These are phyloP conservation scores for Candida succiphila DNA, from an alignment of 805 yeast species.

Conservation along the genomic window DNA sequence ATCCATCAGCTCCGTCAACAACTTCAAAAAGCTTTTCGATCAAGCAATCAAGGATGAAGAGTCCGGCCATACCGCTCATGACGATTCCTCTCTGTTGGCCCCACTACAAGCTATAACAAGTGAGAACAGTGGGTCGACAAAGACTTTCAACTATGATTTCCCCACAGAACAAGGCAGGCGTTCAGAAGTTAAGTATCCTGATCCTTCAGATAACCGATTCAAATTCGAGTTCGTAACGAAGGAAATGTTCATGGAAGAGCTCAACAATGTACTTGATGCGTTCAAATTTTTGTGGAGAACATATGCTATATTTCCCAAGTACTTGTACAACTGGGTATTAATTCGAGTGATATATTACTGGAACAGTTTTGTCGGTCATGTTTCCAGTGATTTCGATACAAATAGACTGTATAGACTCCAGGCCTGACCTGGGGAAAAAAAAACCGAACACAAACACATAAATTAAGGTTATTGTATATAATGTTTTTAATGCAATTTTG, in stretches of 20 bases:
- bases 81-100: not conserved
- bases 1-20: conserved; percentile 64
- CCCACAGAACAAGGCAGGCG: not conserved
- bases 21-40: conserved; percentile 52
- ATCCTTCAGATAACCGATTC: not conserved
- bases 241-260: conserved; percentile 42
- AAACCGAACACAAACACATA: not conserved
- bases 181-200: conserved; percentile 1
- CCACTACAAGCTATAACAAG: not conserved
- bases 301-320: conserved; percentile 61
- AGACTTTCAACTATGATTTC: not conserved
- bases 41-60: conserved; percentile 18
- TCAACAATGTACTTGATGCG: conserved; percentile 46
- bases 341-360: conserved; percentile 48
- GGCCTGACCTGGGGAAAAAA: conserved; percentile 3
- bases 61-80: conserved; percentile 7
- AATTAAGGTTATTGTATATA: not conserved
- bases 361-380: conserved; percentile 67
- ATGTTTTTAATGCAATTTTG: not conserved
- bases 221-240: conserved; percentile 7
- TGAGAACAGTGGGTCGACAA: not conserved
- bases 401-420: conserved; percentile 19
- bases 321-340: conserved; percentile 40
- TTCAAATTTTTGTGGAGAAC: conserved; percentile 53
- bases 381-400: conserved; percentile 21